Conservation (phyloP, 441 rosid species). For the Capsella rubella region DNA sequence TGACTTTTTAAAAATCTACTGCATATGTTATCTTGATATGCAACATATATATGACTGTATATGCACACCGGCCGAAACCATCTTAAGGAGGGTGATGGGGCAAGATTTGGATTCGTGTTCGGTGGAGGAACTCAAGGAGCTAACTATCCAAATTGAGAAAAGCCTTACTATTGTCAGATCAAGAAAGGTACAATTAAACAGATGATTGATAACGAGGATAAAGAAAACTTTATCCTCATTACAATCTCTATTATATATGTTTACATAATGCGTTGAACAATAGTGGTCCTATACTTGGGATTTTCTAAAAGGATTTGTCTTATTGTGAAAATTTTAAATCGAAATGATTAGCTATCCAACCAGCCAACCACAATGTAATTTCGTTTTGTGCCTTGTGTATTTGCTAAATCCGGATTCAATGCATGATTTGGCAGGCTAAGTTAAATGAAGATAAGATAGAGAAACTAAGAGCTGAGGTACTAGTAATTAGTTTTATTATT, state of each 20-base stretch:
- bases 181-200: constrained; percentile 58
- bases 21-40: not conserved
- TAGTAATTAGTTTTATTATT: not conserved
- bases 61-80: not conserved
- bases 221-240: not conserved
- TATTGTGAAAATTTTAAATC: not conserved
- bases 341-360: not conserved
- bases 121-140: constrained; percentile 55
- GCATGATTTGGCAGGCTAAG: constrained; percentile 32
- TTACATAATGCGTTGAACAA: not conserved
- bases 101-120: constrained; percentile 54
- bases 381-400: not conserved
- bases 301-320: not conserved
- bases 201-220: not conserved
- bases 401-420: not conserved
- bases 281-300: not conserved
- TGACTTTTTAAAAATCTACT: not conserved
- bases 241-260: not conserved
- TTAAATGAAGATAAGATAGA: constrained; percentile 22
- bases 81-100: constrained; percentile 66
- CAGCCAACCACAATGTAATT: not conserved
- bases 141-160: constrained; percentile 53
- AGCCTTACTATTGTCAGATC: constrained; percentile 64
- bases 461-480: constrained; percentile 30
- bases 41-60: not conserved